These are phyloP conservation scores for Mycena vitilis DNA, from an alignment of 768 basidiomycete species.

Conservation along the genomic window DNA sequence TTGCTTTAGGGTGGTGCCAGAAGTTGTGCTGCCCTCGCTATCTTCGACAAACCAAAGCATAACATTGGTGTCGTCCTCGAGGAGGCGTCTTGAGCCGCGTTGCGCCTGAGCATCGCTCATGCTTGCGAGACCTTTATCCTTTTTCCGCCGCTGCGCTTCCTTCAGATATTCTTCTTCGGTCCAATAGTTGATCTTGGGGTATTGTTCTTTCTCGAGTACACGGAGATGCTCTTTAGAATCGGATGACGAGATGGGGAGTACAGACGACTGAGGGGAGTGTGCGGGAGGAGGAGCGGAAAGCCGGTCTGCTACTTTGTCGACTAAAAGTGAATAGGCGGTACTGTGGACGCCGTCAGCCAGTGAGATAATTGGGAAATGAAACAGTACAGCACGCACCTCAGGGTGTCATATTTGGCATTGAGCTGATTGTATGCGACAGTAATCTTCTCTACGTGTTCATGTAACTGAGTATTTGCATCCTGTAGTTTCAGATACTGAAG, in stretches of 20 bases:
- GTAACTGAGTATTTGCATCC: neutral
- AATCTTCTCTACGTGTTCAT: neutral
- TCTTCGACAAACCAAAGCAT: conserved; percentile 15
- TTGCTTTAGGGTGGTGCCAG: neutral
- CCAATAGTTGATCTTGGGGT: neutral
- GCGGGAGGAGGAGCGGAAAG: neutral
- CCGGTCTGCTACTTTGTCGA: neutral
- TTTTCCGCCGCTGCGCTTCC: neutral
- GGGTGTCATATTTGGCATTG: neutral
- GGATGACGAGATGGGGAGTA: neutral
- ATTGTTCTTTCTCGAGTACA: neutral
- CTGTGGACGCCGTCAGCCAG: neutral
- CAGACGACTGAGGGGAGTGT: no score
- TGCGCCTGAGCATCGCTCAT: neutral
- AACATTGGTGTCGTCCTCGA: conserved; percentile 16
- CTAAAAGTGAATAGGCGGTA: neutral
- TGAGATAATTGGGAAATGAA: neutral
- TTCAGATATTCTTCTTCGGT: neutral
- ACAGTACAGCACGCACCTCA: conserved; percentile 1
- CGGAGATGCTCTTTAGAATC: neutral
- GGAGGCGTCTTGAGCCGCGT: conserved; percentile 5
- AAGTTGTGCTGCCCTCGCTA: neutral
- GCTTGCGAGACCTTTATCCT: neutral
- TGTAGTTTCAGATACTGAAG: neutral
- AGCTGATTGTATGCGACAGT: neutral